Evolutionary conservation across 768 basidiomycete genomes (phyloP).

Genomic region (Mycena polygramma): DNA sequence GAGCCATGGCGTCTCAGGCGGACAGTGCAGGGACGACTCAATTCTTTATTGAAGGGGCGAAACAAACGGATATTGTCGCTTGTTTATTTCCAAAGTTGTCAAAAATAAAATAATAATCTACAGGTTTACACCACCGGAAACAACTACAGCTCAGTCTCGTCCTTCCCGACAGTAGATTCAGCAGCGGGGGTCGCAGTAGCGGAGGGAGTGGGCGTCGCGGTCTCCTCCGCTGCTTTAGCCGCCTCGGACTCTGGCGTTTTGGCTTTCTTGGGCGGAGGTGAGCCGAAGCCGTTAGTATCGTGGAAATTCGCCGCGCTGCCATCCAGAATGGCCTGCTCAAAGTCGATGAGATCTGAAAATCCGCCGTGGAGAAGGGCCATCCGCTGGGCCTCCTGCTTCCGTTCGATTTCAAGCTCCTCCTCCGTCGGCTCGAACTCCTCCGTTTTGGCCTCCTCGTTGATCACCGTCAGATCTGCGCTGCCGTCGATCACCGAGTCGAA

Average conservation of each 20-base stretch:
- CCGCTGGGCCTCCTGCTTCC: slow-evolving; percentile 65
- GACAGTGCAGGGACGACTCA: background rate
- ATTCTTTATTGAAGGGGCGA: slow-evolving; percentile 17
- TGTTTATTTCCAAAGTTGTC: background rate
- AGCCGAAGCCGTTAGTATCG: slow-evolving; percentile 54
- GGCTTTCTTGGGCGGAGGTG: slow-evolving; percentile 48
- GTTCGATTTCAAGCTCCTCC: slow-evolving; percentile 62
- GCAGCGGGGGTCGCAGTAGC: slow-evolving; percentile 4
- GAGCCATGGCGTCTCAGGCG: slow-evolving; percentile 49
- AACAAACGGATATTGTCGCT: slow-evolving; percentile 8
- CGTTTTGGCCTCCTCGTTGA: slow-evolving; percentile 54
- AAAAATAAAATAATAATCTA: slow-evolving; percentile 17
- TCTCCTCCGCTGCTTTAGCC: slow-evolving; percentile 2
- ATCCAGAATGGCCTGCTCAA: slow-evolving; percentile 61
- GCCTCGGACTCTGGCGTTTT: slow-evolving; percentile 7
- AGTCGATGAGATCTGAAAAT: slow-evolving; percentile 63
- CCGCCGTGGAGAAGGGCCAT: slow-evolving; percentile 67
- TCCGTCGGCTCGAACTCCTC: slow-evolving; percentile 58
- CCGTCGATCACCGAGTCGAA: slow-evolving; percentile 80
- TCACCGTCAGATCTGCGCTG: slow-evolving; percentile 65
- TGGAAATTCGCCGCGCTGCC: slow-evolving; percentile 60
- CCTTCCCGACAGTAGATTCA: slow-evolving; percentile 26
- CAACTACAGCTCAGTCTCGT: slow-evolving; percentile 29
- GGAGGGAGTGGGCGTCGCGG: slow-evolving; percentile 7
- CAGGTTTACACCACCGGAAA: background rate